These are phyloP conservation scores for Penicillium turbatum DNA, from an alignment of 495 filamentous ascomycete species.

Conservation along the genomic window DNA sequence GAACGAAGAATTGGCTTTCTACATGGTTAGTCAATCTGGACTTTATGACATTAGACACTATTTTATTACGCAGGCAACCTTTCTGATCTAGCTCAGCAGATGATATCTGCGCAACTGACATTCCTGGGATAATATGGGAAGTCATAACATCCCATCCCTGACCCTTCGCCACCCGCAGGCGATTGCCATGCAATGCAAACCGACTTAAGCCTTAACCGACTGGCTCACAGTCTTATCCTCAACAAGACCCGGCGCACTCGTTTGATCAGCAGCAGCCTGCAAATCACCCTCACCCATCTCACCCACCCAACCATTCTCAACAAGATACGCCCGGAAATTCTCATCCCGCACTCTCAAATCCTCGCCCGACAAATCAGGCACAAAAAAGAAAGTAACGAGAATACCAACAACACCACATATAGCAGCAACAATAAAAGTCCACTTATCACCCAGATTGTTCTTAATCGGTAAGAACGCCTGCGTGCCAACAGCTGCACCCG, in stretches of 20 bases:
- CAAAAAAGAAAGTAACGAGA: constrained; percentile 48
- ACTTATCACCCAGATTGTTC: constrained; percentile 39
- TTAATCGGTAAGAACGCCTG: constrained; percentile 48
- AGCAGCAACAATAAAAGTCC: constrained; percentile 52
- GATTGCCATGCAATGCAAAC: neutral
- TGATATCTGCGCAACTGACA: no score
- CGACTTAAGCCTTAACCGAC: neutral
- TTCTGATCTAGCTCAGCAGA: no score
- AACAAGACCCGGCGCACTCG: constrained; percentile 11
- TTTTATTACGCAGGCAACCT: no score
- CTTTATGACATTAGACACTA: no score
- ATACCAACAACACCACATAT: constrained; percentile 50
- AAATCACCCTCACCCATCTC: constrained; percentile 45
- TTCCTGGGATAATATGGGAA: no score
- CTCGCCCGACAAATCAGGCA: constrained; percentile 44
- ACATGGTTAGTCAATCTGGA: no score
- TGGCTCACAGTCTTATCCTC: neutral
- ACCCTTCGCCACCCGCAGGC: neutral
- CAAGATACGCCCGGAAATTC: constrained; percentile 44
- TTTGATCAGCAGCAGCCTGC: constrained; percentile 27
- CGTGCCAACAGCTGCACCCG: constrained; percentile 50
- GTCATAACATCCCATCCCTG: neutral
- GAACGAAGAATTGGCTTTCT: no score
- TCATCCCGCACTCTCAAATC: constrained; percentile 41
- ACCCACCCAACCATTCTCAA: constrained; percentile 45